Conservation (phyloP, 768 basidiomycete species). For the Rhizopogon vinicolor region DNA sequence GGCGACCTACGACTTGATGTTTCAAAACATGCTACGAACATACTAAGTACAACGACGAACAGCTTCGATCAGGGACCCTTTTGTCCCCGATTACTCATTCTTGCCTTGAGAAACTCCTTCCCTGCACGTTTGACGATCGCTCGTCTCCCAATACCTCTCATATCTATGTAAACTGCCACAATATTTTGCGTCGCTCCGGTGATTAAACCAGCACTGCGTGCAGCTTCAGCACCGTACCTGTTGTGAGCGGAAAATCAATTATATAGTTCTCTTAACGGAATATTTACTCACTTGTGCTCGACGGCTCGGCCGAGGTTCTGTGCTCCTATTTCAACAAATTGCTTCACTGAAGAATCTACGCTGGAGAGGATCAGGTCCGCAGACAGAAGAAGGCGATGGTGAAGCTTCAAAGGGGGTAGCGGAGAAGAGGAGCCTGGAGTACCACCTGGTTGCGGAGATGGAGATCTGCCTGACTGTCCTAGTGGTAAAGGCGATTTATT, state of each 20-base stretch:
- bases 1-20: too few species aligned
- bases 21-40: too few species aligned
- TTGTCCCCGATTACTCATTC: slow-evolving; percentile 13
- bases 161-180: slow-evolving; percentile 72
- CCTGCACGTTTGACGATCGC: slow-evolving; percentile 64
- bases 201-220: slow-evolving; percentile 50
- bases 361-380: slow-evolving; percentile 65
- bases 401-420: slow-evolving; percentile 29
- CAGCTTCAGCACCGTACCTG: slow-evolving; percentile 63
- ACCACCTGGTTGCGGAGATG: slow-evolving; percentile 9
- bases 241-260: not conserved
- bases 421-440: slow-evolving; percentile 6
- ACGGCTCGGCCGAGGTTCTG: slow-evolving; percentile 44
- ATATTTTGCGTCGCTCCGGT: slow-evolving; percentile 69
- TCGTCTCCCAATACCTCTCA: slow-evolving; percentile 64
- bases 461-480: slow-evolving; percentile 1
- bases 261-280: not conserved
- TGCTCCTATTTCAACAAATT: slow-evolving; percentile 47
- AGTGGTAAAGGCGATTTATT: slow-evolving; percentile 18
- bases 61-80: not conserved
- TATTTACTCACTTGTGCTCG: slow-evolving; percentile 47
- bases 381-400: slow-evolving; percentile 50
- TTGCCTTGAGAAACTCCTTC: slow-evolving; percentile 50
- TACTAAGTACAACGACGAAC: not conserved
- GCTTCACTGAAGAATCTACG: slow-evolving; percentile 52